These are phyloP conservation scores for Botrytis tulipae DNA, from an alignment of 2,329 filamentous ascomycete species.

Conservation along the genomic window DNA sequence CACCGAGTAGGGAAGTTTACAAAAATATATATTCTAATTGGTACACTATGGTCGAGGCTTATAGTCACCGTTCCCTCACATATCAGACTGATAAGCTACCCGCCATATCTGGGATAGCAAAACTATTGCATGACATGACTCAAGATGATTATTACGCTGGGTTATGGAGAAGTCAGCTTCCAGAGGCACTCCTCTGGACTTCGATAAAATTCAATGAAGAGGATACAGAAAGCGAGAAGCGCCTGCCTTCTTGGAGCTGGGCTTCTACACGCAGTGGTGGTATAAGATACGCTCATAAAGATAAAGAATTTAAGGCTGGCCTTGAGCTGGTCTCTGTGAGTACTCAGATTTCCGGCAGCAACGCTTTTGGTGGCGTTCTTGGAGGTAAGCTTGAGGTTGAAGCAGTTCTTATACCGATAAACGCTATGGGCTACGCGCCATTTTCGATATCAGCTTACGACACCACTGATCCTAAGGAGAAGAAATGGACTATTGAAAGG, in stretches of 20 bases:
- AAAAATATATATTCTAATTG: neutral
- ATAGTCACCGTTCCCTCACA: neutral
- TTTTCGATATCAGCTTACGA: neutral
- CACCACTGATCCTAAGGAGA: neutral
- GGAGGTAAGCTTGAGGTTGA: neutral
- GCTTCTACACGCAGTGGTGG: neutral
- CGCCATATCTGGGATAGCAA: neutral
- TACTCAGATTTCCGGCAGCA: neutral
- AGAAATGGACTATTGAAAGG: fast-evolving
- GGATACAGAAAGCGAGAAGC: neutral
- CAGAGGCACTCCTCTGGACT: neutral
- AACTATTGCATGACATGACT: neutral
- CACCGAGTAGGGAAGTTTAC: neutral
- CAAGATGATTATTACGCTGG: neutral
- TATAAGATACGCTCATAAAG: neutral
- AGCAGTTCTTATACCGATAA: neutral
- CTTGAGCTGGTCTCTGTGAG: neutral
- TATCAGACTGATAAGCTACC: neutral
- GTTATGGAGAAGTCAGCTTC: neutral
- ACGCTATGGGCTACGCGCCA: fast-evolving
- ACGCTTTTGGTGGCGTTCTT: neutral
- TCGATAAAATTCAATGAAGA: fast-evolving
- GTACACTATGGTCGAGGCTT: neutral
- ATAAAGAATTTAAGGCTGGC: neutral
- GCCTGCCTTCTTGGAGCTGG: neutral